These are phyloP conservation scores for Cryptosporidium tyzzeri DNA, from an alignment of 169 alveolate species.

Conservation along the genomic window DNA sequence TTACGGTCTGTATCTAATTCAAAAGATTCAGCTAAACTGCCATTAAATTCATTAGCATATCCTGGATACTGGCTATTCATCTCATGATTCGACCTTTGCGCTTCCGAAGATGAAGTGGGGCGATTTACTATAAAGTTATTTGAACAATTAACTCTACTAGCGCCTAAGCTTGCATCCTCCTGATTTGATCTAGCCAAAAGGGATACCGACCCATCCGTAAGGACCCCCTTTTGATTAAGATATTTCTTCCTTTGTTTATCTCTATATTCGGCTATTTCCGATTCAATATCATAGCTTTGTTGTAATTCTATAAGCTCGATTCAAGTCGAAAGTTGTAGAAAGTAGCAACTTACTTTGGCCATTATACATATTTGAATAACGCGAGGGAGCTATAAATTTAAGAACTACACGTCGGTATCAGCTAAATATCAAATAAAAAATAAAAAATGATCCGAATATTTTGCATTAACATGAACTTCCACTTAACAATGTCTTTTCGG, in stretches of 20 bases:
- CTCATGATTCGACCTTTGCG: neutral
- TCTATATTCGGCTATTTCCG: conserved; percentile 41
- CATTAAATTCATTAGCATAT: neutral
- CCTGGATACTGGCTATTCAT: neutral
- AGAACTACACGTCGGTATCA: neutral
- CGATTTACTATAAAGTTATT: neutral
- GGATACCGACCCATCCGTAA: neutral
- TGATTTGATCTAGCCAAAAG: neutral
- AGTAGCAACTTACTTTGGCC: neutral
- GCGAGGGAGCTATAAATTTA: neutral
- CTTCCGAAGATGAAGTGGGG: neutral
- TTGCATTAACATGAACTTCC: neutral
- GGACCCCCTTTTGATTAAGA: neutral
- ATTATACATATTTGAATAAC: neutral
- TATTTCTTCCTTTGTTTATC: conserved; percentile 28
- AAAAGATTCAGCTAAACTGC: neutral
- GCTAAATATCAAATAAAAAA: no score
- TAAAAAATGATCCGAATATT: neutral
- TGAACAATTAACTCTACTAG: neutral
- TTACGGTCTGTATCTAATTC: neutral
- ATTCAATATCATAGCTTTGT: conserved; percentile 3
- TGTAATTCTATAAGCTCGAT: neutral
- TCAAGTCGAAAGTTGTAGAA: neutral
- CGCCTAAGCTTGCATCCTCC: neutral
- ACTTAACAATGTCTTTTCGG: neutral